Evolutionary conservation across 2,329 filamentous ascomycete species (phyloP).

Genomic region (Colletotrichum brevisporum): DNA sequence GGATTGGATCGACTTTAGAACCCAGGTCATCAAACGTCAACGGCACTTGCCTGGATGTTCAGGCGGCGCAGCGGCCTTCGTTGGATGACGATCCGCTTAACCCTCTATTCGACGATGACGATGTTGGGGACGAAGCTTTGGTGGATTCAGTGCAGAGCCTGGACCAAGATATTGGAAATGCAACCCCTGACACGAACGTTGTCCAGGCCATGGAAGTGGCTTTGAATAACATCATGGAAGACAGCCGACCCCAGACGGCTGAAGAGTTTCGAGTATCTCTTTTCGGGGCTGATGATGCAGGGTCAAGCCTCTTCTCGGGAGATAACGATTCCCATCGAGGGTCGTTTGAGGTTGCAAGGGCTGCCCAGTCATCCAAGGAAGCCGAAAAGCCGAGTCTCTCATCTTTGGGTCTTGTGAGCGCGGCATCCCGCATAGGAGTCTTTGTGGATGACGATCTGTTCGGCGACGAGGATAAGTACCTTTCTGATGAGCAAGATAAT

Average conservation of each 20-base stretch:
- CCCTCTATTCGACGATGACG: conserved; percentile 86
- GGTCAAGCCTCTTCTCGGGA: conserved; percentile 64
- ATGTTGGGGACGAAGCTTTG: conserved; percentile 79
- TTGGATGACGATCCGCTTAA: conserved; percentile 72
- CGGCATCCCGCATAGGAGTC: conserved; percentile 88
- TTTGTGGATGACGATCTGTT: conserved; percentile 96
- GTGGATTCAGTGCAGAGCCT: conserved; percentile 82
- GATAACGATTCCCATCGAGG: conserved; percentile 74
- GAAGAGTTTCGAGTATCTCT: conserved; percentile 77
- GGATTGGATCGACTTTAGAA: conserved; percentile 64
- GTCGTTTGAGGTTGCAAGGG: conserved; percentile 69
- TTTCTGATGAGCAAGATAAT: conserved; percentile 89
- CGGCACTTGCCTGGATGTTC: conserved; percentile 55
- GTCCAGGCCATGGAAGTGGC: conserved; percentile 95
- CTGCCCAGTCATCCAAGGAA: conserved; percentile 56
- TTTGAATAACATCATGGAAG: conserved; percentile 91
- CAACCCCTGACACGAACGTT: conserved; percentile 80
- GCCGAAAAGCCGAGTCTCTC: conserved; percentile 86
- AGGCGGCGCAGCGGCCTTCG: conserved; percentile 71
- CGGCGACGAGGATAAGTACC: conserved; percentile 86
- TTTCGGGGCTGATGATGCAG: conserved; percentile 70
- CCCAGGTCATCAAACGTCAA: conserved; percentile 56
- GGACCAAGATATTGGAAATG: conserved; percentile 76
- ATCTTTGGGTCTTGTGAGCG: conserved; percentile 90
- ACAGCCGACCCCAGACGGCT: conserved; percentile 71